A percentile compares a stretch with the other conserved stretches of the same genome.
Conservation (phyloP, 75 land plant species). For the Azolla pinnata region DNA sequence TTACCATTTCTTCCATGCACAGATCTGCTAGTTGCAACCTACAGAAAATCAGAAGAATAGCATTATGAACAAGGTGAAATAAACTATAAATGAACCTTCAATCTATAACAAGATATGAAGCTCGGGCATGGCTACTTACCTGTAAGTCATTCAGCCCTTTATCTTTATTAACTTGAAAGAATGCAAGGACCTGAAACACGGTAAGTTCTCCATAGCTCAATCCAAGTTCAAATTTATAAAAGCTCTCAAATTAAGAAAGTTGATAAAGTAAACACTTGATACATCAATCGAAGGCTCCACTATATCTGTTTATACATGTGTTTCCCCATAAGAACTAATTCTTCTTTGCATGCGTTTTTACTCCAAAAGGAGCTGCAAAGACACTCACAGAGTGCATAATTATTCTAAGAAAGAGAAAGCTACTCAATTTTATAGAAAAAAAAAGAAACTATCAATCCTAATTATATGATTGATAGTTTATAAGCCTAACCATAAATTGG, state of each 20-base stretch:
- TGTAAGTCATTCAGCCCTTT: slow-evolving; percentile 71
- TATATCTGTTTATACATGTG: too few species aligned
- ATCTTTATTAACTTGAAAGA: slow-evolving; percentile 61
- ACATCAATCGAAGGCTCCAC: slow-evolving; percentile 1
- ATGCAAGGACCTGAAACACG: slow-evolving; percentile 54
- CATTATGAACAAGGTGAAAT: neutral
- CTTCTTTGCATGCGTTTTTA: neutral
- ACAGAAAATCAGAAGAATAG: slow-evolving; percentile 2
- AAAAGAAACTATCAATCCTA: too few species aligned
- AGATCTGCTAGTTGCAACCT: slow-evolving; percentile 23
- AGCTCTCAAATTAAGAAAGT: neutral
- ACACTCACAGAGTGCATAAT: too few species aligned
- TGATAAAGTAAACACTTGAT: neutral
- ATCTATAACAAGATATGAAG: too few species aligned
- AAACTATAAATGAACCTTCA: too few species aligned
- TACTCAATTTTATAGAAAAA: too few species aligned
- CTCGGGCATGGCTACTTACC: too few species aligned
- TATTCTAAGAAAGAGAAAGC: too few species aligned
- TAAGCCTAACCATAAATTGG: too few species aligned
- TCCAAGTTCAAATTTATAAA: neutral
- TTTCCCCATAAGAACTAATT: too few species aligned
- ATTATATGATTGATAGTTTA: too few species aligned
- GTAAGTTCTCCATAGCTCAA: neutral
- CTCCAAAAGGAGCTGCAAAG: too few species aligned
- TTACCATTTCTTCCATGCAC: slow-evolving; percentile 19